A percentile compares a stretch with the other conserved stretches of the same genome.
Conservation (phyloP, 768 basidiomycete genomes). For the Fomitopsis serialis region DNA sequence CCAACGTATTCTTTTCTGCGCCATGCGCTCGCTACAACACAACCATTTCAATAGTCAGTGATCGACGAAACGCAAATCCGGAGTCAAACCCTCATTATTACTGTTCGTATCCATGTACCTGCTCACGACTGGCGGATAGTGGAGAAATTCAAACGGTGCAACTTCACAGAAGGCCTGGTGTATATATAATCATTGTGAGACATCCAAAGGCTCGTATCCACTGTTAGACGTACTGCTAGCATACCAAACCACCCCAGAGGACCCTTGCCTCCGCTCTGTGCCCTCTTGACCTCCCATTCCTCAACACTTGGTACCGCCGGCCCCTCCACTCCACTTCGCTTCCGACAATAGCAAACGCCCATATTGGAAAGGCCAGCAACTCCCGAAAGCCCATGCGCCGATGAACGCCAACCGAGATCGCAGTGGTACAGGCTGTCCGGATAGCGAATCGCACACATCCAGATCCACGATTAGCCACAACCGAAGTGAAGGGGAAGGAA, state of each 20-base stretch:
- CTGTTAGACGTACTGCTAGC: constrained; percentile 16
- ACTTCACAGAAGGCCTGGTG: too few relatives aligned
- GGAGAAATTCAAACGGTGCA: not conserved
- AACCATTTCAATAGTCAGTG: too few relatives aligned
- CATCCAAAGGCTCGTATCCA: constrained; percentile 31
- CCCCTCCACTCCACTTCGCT: constrained; percentile 87
- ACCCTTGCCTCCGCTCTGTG: constrained; percentile 5
- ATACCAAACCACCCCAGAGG: constrained; percentile 11
- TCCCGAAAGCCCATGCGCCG: constrained; percentile 80
- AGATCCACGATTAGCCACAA: constrained; percentile 78
- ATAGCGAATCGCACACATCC: constrained; percentile 74
- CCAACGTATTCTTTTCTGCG: too few relatives aligned
- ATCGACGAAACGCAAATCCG: too few relatives aligned
- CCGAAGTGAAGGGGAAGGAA: constrained; percentile 54
- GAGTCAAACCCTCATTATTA: too few relatives aligned
- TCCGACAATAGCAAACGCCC: constrained; percentile 75
- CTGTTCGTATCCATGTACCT: too few relatives aligned
- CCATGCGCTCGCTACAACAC: too few relatives aligned
- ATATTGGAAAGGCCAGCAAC: constrained; percentile 83
- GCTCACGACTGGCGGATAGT: too few relatives aligned
- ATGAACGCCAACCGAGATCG: constrained; percentile 52
- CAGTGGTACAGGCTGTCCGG: constrained; percentile 53
- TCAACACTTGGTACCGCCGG: constrained; percentile 62
- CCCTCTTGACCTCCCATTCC: constrained; percentile 62
- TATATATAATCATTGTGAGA: constrained; percentile 2